Percentiles rank a stretch among this genome's conserved stretches.
Conservation (phyloP, 805 yeast genomes). For the Candida sanyiensis region DNA sequence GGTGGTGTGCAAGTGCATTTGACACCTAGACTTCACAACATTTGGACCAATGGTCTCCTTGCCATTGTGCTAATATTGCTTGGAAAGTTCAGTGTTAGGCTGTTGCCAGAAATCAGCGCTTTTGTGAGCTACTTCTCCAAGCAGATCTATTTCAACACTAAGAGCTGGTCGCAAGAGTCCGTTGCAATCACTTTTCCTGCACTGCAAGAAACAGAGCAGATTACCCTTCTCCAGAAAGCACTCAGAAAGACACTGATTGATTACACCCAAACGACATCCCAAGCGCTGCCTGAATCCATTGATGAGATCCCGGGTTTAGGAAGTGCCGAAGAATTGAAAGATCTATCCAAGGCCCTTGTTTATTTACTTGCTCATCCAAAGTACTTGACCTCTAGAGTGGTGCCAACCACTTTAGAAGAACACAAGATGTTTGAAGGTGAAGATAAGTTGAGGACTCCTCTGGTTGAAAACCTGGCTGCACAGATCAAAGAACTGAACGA, state of each 20-base stretch:
- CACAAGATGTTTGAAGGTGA: conserved; percentile 50
- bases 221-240: conserved; percentile 57
- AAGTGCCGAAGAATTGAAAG: conserved; percentile 49
- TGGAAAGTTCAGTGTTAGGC: conserved; percentile 55
- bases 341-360: conserved; percentile 54
- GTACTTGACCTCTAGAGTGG: conserved; percentile 63
- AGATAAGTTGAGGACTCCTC: conserved; percentile 33
- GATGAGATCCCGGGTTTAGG: conserved; percentile 56
- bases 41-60: conserved; percentile 85
- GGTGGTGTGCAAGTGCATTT: conserved; percentile 53
- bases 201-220: conserved; percentile 62
- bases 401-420: conserved; percentile 60
- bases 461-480: conserved; percentile 41
- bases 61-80: conserved; percentile 58
- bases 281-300: conserved; percentile 18
- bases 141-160: conserved; percentile 59
- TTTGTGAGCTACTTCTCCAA: conserved; percentile 57
- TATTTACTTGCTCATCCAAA: conserved; percentile 84
- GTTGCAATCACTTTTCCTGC: conserved; percentile 42
- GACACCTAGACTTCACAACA: conserved; percentile 54
- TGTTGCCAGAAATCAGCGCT: conserved; percentile 58
- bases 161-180: conserved; percentile 62
- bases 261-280: conserved; percentile 33
- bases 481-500: conserved; percentile 51
- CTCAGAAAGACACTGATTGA: conserved; percentile 49